A percentile compares a stretch with the other conserved stretches of the same genome.
These are phyloP conservation scores for Ophiostoma sp. DNA, from an alignment of 2,329 filamentous ascomycete genomes.

Conservation along the genomic window DNA sequence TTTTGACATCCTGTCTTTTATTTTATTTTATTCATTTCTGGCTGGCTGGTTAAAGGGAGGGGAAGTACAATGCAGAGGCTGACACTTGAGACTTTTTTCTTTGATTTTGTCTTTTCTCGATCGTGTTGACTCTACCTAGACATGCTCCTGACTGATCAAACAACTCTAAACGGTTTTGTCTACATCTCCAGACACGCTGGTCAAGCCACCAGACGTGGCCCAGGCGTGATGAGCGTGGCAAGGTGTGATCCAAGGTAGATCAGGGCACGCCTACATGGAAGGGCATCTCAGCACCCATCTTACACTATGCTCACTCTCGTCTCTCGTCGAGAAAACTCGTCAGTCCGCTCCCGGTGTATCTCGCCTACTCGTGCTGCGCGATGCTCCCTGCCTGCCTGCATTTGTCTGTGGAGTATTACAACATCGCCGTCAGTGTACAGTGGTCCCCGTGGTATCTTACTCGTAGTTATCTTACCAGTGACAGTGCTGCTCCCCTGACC, in stretches of 20 bases:
- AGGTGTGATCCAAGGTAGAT: constrained; percentile 3
- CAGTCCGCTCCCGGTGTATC: neutral
- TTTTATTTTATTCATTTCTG: too few species aligned
- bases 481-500: neutral
- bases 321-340: neutral
- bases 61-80: neutral
- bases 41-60: too few species aligned
- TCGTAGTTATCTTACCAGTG: too few species aligned
- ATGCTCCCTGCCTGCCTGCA: neutral
- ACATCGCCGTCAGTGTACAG: neutral
- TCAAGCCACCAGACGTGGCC: constrained; percentile 3
- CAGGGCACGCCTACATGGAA: neutral
- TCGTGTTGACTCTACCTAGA: too few species aligned
- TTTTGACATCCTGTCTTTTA: too few species aligned
- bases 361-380: neutral
- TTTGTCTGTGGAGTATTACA: neutral
- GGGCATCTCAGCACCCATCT: neutral
- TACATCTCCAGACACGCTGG: neutral
- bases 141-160: neutral
- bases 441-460: too few species aligned
- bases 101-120: neutral
- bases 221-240: neutral
- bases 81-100: neutral
- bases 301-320: too few species aligned
- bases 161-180: neutral